Evolutionary conservation across 768 basidiomycete genomes (phyloP).

Genomic region (Russula sp.): DNA sequence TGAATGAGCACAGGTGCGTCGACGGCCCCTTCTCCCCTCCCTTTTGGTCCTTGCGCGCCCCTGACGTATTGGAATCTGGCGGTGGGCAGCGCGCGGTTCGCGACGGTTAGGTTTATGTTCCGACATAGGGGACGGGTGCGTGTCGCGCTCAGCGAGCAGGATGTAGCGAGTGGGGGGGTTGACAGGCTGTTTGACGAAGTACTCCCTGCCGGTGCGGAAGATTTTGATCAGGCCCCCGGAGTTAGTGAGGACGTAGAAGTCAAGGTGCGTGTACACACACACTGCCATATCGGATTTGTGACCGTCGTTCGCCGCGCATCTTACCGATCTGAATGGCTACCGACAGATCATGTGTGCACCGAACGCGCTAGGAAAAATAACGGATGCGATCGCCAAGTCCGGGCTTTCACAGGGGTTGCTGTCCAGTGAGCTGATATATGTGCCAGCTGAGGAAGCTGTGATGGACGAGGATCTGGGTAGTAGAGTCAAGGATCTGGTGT

Average conservation of each 20-base stretch:
- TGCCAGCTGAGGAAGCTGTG: slow-evolving; percentile 26
- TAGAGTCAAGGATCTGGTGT: slow-evolving; percentile 14
- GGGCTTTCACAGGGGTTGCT: slow-evolving; percentile 17
- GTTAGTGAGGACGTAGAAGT: slow-evolving; percentile 10
- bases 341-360: slow-evolving; percentile 22
- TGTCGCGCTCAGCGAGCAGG: slow-evolving; percentile 13
- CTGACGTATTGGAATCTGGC: not conserved
- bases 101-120: slow-evolving; percentile 24
- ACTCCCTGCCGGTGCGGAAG: slow-evolving; percentile 21
- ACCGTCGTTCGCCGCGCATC: not conserved
- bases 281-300: not conserved
- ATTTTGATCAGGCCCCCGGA: slow-evolving; percentile 14
- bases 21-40: too few relatives aligned
- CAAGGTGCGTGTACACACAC: slow-evolving; percentile 8
- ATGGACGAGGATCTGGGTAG: slow-evolving; percentile 16
- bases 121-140: slow-evolving; percentile 19
- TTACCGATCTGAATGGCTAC: not conserved
- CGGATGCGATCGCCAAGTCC: slow-evolving; percentile 8
- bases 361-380: slow-evolving; percentile 15
- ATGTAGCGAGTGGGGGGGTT: not conserved
- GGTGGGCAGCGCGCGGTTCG: slow-evolving; percentile 19
- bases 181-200: slow-evolving; percentile 20
- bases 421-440: slow-evolving; percentile 21
- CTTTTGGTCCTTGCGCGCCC: too few relatives aligned
- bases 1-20: slow-evolving; percentile 24